phyloP scores from a whole-genome alignment of 1,284 basidiomycete genomes.

The Chalciporus sp. region DNA sequence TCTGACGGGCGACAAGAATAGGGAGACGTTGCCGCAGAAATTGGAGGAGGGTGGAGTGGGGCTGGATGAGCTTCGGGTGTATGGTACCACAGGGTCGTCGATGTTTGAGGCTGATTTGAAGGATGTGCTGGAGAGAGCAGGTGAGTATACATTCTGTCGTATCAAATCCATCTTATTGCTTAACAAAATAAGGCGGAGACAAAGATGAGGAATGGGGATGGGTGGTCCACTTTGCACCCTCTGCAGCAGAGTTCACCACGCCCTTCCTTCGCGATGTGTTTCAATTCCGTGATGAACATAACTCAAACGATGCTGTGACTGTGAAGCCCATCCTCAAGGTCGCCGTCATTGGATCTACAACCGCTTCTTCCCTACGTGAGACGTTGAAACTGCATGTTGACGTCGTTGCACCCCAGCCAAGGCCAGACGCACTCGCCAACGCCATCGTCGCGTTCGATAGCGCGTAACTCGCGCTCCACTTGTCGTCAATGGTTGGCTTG shows the following conservation, averaged over 20 bases:
- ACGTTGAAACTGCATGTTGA: constrained; percentile 51
- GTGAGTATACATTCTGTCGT: constrained; percentile 3
- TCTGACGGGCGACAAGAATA: constrained; percentile 81
- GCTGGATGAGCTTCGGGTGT: constrained; percentile 60
- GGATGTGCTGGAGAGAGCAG: constrained; percentile 33
- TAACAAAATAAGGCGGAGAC: constrained; percentile 3
- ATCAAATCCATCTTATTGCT: background rate
- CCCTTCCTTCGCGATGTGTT: constrained; percentile 55
- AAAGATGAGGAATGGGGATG: constrained; percentile 47
- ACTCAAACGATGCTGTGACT: background rate
- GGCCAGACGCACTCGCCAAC: constrained; percentile 49
- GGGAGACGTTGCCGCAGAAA: constrained; percentile 61
- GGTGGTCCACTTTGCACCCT: constrained; percentile 79
- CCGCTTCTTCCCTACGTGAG: constrained; percentile 51
- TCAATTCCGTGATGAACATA: constrained; percentile 18
- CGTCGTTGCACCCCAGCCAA: constrained; percentile 57
- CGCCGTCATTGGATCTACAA: constrained; percentile 73
- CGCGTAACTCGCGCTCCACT: background rate
- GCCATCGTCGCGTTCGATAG: constrained; percentile 37
- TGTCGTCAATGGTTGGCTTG: background rate
- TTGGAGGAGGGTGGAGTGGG: constrained; percentile 48
- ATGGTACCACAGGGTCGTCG: constrained; percentile 60
- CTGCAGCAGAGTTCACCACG: constrained; percentile 58
- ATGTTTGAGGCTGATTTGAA: constrained; percentile 52
- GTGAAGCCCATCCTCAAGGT: constrained; percentile 32